These are phyloP conservation scores for Exophiala aquamarina DNA, from an alignment of 2,329 filamentous ascomycete genomes.

Conservation along the genomic window DNA sequence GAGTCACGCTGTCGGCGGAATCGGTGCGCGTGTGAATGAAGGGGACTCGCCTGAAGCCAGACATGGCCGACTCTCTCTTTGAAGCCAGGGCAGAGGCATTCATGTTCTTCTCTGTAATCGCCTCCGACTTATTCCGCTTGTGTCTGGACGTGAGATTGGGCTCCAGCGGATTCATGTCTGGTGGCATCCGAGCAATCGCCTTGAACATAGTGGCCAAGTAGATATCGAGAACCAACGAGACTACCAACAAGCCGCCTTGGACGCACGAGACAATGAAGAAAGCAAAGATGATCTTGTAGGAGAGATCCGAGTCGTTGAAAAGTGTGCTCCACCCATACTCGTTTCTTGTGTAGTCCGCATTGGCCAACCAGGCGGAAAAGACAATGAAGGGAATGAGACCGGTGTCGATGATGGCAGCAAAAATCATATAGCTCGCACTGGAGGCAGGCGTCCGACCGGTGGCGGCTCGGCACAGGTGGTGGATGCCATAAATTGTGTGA, in stretches of 20 bases:
- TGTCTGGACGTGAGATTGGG: slow-evolving; percentile 73
- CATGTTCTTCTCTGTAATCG: slow-evolving; percentile 61
- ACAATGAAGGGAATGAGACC: slow-evolving; percentile 63
- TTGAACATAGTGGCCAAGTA: slow-evolving; percentile 79
- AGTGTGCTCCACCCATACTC: slow-evolving; percentile 66
- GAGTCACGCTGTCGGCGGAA: slow-evolving; percentile 54
- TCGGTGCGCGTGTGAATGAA: slow-evolving; percentile 76
- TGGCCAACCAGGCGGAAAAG: slow-evolving; percentile 57
- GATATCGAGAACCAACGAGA: slow-evolving; percentile 69
- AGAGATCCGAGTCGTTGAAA: slow-evolving; percentile 55
- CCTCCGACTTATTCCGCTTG: slow-evolving; percentile 68
- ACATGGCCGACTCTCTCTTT: slow-evolving; percentile 31
- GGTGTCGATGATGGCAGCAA: slow-evolving; percentile 72
- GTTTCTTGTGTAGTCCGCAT: slow-evolving; percentile 48
- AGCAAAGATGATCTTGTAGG: slow-evolving; percentile 62
- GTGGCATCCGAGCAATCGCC: slow-evolving; percentile 77
- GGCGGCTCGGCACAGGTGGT: slow-evolving; percentile 72
- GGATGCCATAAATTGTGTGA: slow-evolving; percentile 74
- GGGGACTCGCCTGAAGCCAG: slow-evolving; percentile 54
- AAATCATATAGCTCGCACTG: slow-evolving; percentile 85
- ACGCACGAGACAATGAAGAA: slow-evolving; percentile 68
- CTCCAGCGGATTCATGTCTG: slow-evolving; percentile 94
- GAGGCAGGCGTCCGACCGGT: slow-evolving; percentile 73
- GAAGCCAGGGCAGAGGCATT: slow-evolving; percentile 49
- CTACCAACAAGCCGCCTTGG: slow-evolving; percentile 66